Base-by-base conservation (phyloP, 139 green algal genomes). In the Volvox africanus region DNA sequence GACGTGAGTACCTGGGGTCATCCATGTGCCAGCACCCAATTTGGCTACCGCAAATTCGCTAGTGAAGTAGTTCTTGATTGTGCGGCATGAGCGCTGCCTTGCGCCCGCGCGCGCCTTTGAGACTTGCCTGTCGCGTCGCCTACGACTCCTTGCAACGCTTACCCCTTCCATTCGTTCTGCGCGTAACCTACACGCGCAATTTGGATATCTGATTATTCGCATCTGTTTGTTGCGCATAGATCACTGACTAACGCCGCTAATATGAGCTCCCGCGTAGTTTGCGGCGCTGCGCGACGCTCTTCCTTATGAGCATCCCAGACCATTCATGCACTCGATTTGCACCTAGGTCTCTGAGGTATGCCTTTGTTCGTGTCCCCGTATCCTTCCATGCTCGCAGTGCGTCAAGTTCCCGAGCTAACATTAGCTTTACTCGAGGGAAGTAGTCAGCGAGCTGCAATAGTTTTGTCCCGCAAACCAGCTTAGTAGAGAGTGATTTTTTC, bases 351-450 rank as follows among this genome's bases (percentile, higher is more conserved):
- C n/a, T 19, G 11, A 28, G 32, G 62, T 32, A 33, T 18, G 32
- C 2, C 5, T 30, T 55, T 0, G 28, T 0, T 50, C 55, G 0
- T 0, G n/a, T 30, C 19, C 65, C 33, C 26, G 22, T 55, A 14
- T 55, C 44, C 44, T 55, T 55, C 5, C 33, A 22, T 14, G 24
- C 18, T 3, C 35, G 81, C 91, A 93, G 91, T 92, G 80, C 91
- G 80, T 90, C 80, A 87, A 90, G 71, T 90, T 88, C 86, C 91
- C 91, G 6, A 88, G 69, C 91, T 93, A 89, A 91, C 71, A 80
- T 87, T 86, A 12, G 73, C 82, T 86, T 30, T 44, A 67, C 28
- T 65, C 76, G 61, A 61, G 82, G 71, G 80, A 75, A 50, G 32
- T 61, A 36, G 83, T 55, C 76, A 77, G 84, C 30, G 62, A 62